Conservation (phyloP, 2,329 filamentous ascomycete species). For the Sclerotinia glacialis region DNA sequence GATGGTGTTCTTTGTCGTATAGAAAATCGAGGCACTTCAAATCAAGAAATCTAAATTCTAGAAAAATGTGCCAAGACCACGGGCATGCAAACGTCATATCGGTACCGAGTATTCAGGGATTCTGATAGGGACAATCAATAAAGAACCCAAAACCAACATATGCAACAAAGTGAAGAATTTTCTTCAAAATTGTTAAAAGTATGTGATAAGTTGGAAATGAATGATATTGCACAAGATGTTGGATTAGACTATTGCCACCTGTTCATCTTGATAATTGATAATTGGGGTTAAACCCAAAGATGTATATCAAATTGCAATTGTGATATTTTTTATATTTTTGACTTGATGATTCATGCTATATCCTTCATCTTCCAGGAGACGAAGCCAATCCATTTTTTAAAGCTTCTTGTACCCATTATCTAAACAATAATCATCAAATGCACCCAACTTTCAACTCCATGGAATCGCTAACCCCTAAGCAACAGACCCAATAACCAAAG, state of each 20-base stretch:
- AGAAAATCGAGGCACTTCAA: constrained; percentile 1
- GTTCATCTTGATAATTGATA: background rate
- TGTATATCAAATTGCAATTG: background rate
- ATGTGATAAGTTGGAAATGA: background rate
- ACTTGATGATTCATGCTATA: constrained; percentile 4
- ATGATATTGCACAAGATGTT: background rate
- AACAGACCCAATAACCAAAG: constrained; percentile 79
- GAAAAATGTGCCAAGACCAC: constrained; percentile 26
- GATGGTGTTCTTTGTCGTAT: background rate
- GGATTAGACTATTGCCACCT: background rate
- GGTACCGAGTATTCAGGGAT: constrained; percentile 17
- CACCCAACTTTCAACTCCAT: constrained; percentile 33
- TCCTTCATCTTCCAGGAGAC: constrained; percentile 24
- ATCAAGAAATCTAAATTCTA: constrained; percentile 20
- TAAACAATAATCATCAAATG: constrained; percentile 35
- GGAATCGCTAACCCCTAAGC: constrained; percentile 44
- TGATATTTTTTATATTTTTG: constrained; percentile 23
- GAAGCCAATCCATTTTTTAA: constrained; percentile 22
- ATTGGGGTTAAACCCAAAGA: background rate
- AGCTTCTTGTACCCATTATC: constrained; percentile 32
- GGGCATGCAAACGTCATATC: constrained; percentile 16
- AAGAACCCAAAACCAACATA: constrained; percentile 3
- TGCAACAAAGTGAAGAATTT: constrained; percentile 7
- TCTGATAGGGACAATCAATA: constrained; percentile 17
- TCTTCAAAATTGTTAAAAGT: background rate